Base-by-base conservation (phyloP, 2,329 filamentous ascomycete species). In the Camptophora hylomeconis region DNA sequence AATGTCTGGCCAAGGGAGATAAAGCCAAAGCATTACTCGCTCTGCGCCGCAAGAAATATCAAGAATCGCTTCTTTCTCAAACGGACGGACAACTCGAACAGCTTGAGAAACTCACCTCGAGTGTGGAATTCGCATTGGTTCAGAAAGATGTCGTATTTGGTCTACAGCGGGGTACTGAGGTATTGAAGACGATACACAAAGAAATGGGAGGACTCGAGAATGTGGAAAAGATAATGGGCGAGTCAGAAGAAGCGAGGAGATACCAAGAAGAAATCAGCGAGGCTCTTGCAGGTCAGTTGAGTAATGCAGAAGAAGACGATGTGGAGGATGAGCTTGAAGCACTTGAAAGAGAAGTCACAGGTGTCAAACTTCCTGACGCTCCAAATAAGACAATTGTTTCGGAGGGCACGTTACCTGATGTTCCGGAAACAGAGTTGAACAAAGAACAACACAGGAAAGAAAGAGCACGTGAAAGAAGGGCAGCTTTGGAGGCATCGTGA, bases 191-290 rank as follows among this genome's bases (percentile, higher is more conserved):
- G 53, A 95, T 98, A 34, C 80, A 95, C 52, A 72, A 71, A 46
- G 87, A 98, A 62, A 95, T 98, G 81, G 87, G 87, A 33, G 87
- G 89, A 2, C 63, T 98, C 38, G 86, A 93, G 45, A 75, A 80
- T 39, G 84, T 95, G 28, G 89, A 95, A 68, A 87, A 89, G 65
- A 64, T 98, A 45, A 80, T 95, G 75, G 84, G 80, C 14, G 86
- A 95, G 55, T 83, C 73, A 24, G 82, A 81, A 19, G 89, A 95
- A 45, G 87, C 84, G 5, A 72, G 82, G 45, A 82, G 82, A 17
- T 95, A 95, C 57, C 87, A 95, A 53, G 69, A 92, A 80, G 87
- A 98, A 62, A 71, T 98, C 45, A 89, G 78, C 57, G 82, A 92
- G 27, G 80, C 94, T 69, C 71, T 98, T 3, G 80, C 77, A 18